Evolutionary conservation across 1,139 yeast species (phyloP), one percentile per base, ranked within the genome.

Genomic region (Lodderomyces metapsilosis): DNA sequence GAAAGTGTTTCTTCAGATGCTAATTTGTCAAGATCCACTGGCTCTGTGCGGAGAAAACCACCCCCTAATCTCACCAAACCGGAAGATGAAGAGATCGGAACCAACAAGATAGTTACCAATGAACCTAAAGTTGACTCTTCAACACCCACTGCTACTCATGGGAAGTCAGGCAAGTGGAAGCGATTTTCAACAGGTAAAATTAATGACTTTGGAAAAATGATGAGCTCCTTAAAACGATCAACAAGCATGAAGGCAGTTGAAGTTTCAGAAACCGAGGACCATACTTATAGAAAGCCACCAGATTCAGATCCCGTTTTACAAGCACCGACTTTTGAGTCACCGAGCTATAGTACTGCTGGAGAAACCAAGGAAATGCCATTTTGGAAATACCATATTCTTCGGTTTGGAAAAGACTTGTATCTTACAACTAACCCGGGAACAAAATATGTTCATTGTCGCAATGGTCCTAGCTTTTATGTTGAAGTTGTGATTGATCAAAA

Each of bases 351-450:
- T 27, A 5, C 37, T 15, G 22, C 22, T 3, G 15, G n/a, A 5
- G 5, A 18, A 7, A 7, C 18, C 4, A 9, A 10, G 5, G 18
- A 15, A 15, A 15, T 15, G 32, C 72, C 69, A 16, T 80, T 76
- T 50, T 80, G 85, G 84, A 81, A 81, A 52, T 81, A 79, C 52
- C 87, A 81, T 51, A 62, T 80, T 9, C 56, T 77, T 22, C 69
- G 65, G 40, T 62, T 77, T 40, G 79, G 80, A 4, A 68, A 67
- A 31, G 71, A 69, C 44, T 62, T 78, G 42, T 80, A 80, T 50
- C 53, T 80, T 22, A 73, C 84, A 1, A 80, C 86, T 1, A 81
- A 79, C 50, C 86, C 86, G 0, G 78, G 76, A 18, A 58, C 67
- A 25, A 71, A 74, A 46, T 84, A 80, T 52, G 58, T 75, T 37